Evolutionary conservation across 2,329 filamentous ascomycete species (phyloP).

Genomic region (Calycina herbarum): DNA sequence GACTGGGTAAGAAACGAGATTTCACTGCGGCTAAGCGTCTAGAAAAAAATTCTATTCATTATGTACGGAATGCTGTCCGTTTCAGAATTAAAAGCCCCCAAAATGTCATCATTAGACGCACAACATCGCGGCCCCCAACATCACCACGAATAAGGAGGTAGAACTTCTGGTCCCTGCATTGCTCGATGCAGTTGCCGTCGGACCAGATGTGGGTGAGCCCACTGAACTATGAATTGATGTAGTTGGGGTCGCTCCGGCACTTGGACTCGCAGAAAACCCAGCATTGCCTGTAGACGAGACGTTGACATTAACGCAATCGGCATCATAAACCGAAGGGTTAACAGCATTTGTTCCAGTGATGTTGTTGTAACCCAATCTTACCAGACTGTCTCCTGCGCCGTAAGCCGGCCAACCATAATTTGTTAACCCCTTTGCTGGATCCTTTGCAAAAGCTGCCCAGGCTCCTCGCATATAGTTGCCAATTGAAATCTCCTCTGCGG

Average conservation of each 20-base stretch:
- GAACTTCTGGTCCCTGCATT: constrained; percentile 12
- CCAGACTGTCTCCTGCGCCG: constrained; percentile 29
- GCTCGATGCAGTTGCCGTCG: background rate
- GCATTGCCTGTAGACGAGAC: background rate
- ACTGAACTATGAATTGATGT: background rate
- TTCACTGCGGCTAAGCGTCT: background rate
- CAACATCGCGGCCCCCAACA: constrained; percentile 5
- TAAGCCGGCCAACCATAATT: constrained; percentile 38
- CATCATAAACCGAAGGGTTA: constrained; percentile 31
- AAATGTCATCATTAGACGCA: constrained; percentile 2
- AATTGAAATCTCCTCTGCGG: constrained; percentile 34
- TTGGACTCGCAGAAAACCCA: background rate
- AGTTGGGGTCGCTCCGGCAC: background rate
- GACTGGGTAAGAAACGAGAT: constrained; percentile 1
- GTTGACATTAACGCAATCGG: constrained; percentile 29
- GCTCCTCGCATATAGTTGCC: constrained; percentile 41
- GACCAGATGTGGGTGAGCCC: background rate
- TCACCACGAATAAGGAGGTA: background rate
- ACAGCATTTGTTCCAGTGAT: constrained; percentile 34
- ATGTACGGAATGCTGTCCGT: background rate
- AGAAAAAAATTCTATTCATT: background rate
- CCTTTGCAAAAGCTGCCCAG: constrained; percentile 43
- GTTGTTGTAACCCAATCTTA: constrained; percentile 35
- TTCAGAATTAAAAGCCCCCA: constrained; percentile 1
- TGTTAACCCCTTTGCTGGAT: constrained; percentile 39